Base-by-base conservation (phyloP, 306 rosid genomes). In the Lotus japonicus region DNA sequence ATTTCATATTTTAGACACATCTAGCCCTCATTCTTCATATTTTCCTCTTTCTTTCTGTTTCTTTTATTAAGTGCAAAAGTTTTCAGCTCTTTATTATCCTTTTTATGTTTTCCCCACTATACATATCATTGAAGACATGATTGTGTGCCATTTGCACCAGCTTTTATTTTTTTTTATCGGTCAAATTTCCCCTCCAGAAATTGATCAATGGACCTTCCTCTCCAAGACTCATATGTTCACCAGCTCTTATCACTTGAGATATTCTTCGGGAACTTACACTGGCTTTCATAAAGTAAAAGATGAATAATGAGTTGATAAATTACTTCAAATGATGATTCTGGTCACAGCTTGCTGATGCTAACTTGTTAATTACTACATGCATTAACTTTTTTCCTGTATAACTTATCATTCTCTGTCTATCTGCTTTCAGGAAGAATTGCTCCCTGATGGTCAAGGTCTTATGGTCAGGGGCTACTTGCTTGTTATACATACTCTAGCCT, bases 371-470 rank as follows among this genome's bases (percentile, higher is more conserved):
- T 23, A 49, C 8, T 38, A 5, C 13, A 35, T 21, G 43, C 21
- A 49, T 51, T 0, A 51, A 21, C 43, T 7, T 39, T n/a, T n/a
- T 13, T 50, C 6, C 9, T 49, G 41, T 15, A 45, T 42, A 7
- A 55, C 58, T n/a, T n/a, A n/a, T n/a, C n/a, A n/a, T n/a, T n/a
- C n/a, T n/a, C n/a, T n/a, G n/a, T n/a, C n/a, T n/a, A n/a, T n/a
- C n/a, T n/a, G n/a, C n/a, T 31, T 65, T 31, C 82, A 95, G 99
- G 99, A 95, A 79, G 99, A 75, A 51, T 79, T 95, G 69, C 95
- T 90, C 60, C 99, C 99, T 72, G 99, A 97, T 68, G 99, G 99
- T 68, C 99, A 95, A 69, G 99, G 99, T 60, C 95, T 95, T 28
- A 95, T 95, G 99, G 90, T 90, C 49, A 87, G 97, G 73, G 99